Conservation (phyloP, 768 basidiomycete species). For the Naganishia vaughanmartiniae region DNA sequence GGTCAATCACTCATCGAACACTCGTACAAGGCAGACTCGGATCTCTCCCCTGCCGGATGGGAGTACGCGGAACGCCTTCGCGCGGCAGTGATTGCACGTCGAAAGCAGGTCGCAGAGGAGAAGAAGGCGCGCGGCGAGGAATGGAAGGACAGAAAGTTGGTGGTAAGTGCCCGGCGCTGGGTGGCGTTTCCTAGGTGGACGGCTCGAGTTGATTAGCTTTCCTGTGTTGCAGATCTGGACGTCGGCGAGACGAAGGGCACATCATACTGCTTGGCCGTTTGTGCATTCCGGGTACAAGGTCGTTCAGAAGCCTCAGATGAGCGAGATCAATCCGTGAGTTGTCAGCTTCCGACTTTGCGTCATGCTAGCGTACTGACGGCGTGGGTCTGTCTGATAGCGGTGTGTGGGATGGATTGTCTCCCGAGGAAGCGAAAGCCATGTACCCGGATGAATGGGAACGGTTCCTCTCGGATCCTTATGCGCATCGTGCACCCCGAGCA, state of each 20-base stretch:
- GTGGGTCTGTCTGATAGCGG: slow-evolving; percentile 36
- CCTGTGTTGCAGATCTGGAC: slow-evolving; percentile 80
- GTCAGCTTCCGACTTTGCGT: slow-evolving; percentile 37
- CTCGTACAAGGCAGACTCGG: slow-evolving; percentile 97
- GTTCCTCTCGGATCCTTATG: slow-evolving; percentile 87
- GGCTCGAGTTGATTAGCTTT: not conserved
- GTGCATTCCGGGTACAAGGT: slow-evolving; percentile 63
- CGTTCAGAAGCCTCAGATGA: slow-evolving; percentile 92
- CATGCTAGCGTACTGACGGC: not conserved
- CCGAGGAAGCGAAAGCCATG: slow-evolving; percentile 79
- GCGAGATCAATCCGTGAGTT: slow-evolving; percentile 89
- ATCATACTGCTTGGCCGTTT: slow-evolving; percentile 97
- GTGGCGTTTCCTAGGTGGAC: slow-evolving; percentile 33
- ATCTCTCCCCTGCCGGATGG: slow-evolving; percentile 91
- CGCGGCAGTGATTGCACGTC: slow-evolving; percentile 81
- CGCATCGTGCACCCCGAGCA: slow-evolving; percentile 84
- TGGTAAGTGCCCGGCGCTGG: slow-evolving; percentile 18
- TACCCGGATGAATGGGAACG: slow-evolving; percentile 94
- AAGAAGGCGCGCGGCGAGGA: slow-evolving; percentile 58
- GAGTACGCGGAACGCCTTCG: slow-evolving; percentile 87
- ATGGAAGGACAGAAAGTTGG: slow-evolving; percentile 54
- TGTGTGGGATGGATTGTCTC: slow-evolving; percentile 90
- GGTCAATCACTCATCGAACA: slow-evolving; percentile 99
- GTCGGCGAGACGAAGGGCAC: slow-evolving; percentile 83
- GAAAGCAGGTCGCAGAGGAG: slow-evolving; percentile 71